phyloP scores from a whole-genome alignment of 2,329 filamentous ascomycete genomes.

The Westerdykella sp. region DNA sequence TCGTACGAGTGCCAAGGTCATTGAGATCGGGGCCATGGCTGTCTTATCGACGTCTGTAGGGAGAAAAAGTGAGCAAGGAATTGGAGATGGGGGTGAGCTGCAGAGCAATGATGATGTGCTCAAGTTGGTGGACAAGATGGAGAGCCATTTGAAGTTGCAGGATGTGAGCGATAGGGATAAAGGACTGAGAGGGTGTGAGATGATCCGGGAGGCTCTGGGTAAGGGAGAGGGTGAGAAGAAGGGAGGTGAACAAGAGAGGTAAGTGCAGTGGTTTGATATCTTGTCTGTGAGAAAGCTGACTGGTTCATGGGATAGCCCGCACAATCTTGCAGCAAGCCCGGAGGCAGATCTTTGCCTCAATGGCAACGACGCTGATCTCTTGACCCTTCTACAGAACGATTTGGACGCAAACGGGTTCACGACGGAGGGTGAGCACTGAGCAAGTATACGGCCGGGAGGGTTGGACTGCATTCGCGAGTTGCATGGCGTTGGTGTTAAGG shows the following conservation, averaged over 20 bases:
- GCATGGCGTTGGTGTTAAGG: not conserved
- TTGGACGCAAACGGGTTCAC: not conserved
- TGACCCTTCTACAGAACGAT: not conserved
- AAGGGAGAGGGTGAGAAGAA: not conserved
- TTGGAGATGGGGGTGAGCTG: constrained; percentile 3
- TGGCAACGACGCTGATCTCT: not conserved
- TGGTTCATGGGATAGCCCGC: not conserved
- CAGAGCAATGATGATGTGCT: not conserved
- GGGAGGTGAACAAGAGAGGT: not conserved
- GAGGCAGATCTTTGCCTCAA: not conserved
- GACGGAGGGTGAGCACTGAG: not conserved
- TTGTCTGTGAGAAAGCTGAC: not conserved
- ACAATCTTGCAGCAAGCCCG: not conserved
- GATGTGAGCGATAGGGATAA: constrained; percentile 7
- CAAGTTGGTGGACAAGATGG: constrained; percentile 8
- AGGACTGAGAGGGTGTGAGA: constrained; percentile 14
- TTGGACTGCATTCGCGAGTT: not conserved
- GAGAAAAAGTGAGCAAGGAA: not conserved
- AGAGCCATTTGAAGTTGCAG: constrained; percentile 9
- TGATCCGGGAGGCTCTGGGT: constrained; percentile 13
- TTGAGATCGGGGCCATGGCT: constrained; percentile 28
- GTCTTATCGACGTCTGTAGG: constrained; percentile 5
- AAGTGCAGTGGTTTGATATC: not conserved
- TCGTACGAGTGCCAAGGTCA: constrained; percentile 16
- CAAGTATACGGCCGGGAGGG: not conserved